These are phyloP conservation scores for Gaeumannomyces tritici DNA, from an alignment of 2,329 filamentous ascomycete species.

Conservation along the genomic window DNA sequence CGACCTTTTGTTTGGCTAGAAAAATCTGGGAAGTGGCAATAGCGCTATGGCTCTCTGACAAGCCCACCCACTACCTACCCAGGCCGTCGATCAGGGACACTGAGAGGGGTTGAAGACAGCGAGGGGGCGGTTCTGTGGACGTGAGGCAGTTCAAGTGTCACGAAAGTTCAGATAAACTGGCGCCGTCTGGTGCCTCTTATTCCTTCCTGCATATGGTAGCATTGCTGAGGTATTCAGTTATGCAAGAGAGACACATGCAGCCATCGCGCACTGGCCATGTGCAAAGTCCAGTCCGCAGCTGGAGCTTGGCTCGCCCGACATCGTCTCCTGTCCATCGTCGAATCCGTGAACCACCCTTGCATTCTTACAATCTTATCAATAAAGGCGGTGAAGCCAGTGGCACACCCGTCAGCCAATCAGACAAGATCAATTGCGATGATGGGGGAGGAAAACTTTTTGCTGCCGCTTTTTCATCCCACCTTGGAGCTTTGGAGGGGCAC, in stretches of 20 bases:
- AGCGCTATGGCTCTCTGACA: background rate
- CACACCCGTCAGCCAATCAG: background rate
- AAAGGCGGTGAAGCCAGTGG: background rate
- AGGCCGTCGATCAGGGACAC: background rate
- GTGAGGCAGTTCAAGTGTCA: background rate
- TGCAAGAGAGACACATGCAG: no score
- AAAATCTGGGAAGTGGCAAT: background rate
- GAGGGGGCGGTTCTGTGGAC: background rate
- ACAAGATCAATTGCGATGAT: background rate
- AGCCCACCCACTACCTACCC: no score
- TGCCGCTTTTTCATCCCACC: constrained; percentile 1
- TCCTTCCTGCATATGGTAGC: background rate
- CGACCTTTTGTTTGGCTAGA: background rate
- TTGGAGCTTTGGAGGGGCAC: constrained; percentile 2
- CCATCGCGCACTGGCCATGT: no score
- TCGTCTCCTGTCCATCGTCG: no score
- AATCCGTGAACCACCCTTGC: background rate
- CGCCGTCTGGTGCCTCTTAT: no score
- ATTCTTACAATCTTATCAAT: background rate
- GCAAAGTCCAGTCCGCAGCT: no score
- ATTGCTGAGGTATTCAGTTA: no score
- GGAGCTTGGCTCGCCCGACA: no score
- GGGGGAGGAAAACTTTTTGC: background rate
- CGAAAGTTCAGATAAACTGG: background rate
- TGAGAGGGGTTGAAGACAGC: background rate